Base-by-base conservation (phyloP, 2,329 filamentous ascomycete genomes). In the Aspergillus quadrilineatus region DNA sequence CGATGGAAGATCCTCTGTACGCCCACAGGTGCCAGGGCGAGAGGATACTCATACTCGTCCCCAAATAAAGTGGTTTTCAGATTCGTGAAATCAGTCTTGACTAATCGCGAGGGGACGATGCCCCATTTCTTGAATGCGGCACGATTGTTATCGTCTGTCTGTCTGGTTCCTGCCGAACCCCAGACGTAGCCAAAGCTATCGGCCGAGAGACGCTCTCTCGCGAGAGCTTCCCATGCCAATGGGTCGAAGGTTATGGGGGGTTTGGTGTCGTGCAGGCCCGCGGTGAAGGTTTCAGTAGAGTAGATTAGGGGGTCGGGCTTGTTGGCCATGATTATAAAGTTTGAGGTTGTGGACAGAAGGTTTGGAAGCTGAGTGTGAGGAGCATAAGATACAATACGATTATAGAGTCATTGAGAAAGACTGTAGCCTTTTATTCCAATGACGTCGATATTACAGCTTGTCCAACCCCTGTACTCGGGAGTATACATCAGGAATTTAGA, bases 1-100 rank as follows among this genome's bases (percentile, higher is more conserved):
- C 72, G 66, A 63, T 91, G 87, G 66, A 88, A 85, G 41, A 89
- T 85, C 1, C 75, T 77, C 64, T 90, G 87, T 0, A 89, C 86
- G 0, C 88, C 88, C 0, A 91, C 79, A 0, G 88, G 88, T 0
- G 87, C 87, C 61, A 87, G 80, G 0, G 89, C 68, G 1, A 89
- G 65, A 0, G 85, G 86, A 28, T 72, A 77, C 3, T 74, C 65
- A 53, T 80, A 79, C 14, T 65, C 67, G 3, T 70, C 67, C 0
- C 80, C 80, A 50, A 87, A 85, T 0, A 87, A 63, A 6, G 48
- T 50, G 9, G 48, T 50, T n/a, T 50, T 73, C 6, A 84, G 67
- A 58, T 82, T 4, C 76, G 73, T 48, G 73, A 75, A 28, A 67
- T 80, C 74, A 69, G 65, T 49, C 59, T 66, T 59, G 53, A 67